phyloP scores from a whole-genome alignment of 2,329 filamentous ascomycete genomes.

The Fusarium anguioides region DNA sequence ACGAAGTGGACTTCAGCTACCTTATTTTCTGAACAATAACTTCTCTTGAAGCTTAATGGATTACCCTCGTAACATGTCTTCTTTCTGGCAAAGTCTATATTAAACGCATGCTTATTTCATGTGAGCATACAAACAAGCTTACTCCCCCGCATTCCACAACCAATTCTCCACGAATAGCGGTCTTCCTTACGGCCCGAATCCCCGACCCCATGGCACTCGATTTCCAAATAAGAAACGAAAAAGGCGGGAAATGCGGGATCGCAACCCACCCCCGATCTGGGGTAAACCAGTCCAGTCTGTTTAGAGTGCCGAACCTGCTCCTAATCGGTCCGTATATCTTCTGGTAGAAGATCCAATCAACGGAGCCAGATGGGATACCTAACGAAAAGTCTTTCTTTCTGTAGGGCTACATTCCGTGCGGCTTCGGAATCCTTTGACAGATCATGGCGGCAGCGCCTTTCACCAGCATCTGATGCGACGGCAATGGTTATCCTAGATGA shows the following conservation, averaged over 20 bases:
- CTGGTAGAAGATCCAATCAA: not conserved
- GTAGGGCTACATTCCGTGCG: slow-evolving; percentile 1
- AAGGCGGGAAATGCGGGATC: slow-evolving; percentile 30
- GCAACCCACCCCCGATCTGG: slow-evolving; percentile 9
- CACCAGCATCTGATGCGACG: not conserved
- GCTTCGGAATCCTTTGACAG: slow-evolving; percentile 1
- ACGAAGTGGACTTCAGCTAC: not conserved
- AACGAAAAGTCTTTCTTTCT: not conserved
- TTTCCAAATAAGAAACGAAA: slow-evolving; percentile 12
- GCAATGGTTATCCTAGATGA: not conserved
- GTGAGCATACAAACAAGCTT: slow-evolving; percentile 2
- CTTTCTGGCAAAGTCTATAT: not conserved
- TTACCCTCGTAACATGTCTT: not conserved
- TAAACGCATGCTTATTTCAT: not conserved
- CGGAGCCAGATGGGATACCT: not conserved
- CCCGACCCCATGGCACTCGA: slow-evolving; percentile 12
- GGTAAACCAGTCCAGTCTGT: slow-evolving; percentile 23
- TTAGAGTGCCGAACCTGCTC: not conserved
- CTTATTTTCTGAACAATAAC: no score
- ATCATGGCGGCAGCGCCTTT: slow-evolving; percentile 14
- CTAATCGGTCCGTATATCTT: not conserved
- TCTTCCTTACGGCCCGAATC: slow-evolving; percentile 26
- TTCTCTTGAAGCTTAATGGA: not conserved
- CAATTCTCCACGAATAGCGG: slow-evolving; percentile 36
- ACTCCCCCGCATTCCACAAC: slow-evolving; percentile 30